Percentiles rank a stretch among this genome's conserved stretches.
Evolutionary conservation across 768 basidiomycete species (phyloP).

Genomic region (Lentinula detonsa): DNA sequence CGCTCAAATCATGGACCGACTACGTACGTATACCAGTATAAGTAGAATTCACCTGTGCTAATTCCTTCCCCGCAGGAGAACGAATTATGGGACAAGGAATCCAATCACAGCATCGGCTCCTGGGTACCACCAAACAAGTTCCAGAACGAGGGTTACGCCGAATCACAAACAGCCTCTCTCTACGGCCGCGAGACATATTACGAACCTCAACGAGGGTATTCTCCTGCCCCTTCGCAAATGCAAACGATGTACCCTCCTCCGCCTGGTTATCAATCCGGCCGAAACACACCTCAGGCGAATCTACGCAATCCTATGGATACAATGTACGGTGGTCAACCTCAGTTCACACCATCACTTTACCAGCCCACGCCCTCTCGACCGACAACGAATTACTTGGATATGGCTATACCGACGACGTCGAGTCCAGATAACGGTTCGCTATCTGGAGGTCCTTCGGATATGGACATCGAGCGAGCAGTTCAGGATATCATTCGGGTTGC

Average conservation of each 20-base stretch:
- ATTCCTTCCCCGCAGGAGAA: constrained; percentile 55
- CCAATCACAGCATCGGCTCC: constrained; percentile 90
- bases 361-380: constrained; percentile 68
- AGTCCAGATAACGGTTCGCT: constrained; percentile 50
- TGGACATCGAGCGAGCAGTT: constrained; percentile 70
- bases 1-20: constrained; percentile 95
- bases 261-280: constrained; percentile 72
- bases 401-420: constrained; percentile 49
- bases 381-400: constrained; percentile 70
- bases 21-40: constrained; percentile 52
- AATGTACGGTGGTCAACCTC: constrained; percentile 9
- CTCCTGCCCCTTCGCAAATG: constrained; percentile 67
- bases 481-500: constrained; percentile 68
- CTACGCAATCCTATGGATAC: constrained; percentile 17
- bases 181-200: constrained; percentile 89
- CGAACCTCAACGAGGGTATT: constrained; percentile 60
- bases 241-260: constrained; percentile 49
- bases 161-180: constrained; percentile 72
- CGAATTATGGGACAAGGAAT: constrained; percentile 96
- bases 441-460: constrained; percentile 49
- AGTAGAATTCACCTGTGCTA: not conserved
- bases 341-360: constrained; percentile 28
- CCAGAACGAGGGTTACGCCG: constrained; percentile 69
- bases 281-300: constrained; percentile 61
- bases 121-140: constrained; percentile 79